These are phyloP conservation scores for Magnusiomyces magnusii DNA, from an alignment of 1,139 yeast species.

Conservation along the genomic window DNA sequence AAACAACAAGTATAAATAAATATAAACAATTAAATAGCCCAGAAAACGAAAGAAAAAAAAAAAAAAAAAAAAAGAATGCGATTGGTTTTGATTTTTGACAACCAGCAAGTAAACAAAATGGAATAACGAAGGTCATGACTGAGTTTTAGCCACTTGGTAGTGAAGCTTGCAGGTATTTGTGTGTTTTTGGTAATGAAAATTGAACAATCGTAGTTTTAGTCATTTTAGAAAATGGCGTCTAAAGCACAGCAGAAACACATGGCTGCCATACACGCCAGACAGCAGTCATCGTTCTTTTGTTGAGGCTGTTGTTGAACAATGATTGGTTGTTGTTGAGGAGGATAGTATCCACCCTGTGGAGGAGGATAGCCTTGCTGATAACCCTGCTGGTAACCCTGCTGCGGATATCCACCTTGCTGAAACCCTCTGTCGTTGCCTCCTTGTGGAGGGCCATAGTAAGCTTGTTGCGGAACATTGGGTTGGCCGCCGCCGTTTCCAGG, in stretches of 20 bases:
- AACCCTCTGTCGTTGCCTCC: conserved; percentile 8
- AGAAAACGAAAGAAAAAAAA: background rate
- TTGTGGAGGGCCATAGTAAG: conserved; percentile 13
- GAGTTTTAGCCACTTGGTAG: no score
- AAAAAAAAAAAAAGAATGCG: no score
- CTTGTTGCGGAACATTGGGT: conserved; percentile 13
- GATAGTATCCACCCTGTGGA: conserved; percentile 11
- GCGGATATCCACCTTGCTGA: background rate
- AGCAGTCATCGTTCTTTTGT: conserved; percentile 28
- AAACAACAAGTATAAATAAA: background rate
- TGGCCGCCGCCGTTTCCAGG: background rate
- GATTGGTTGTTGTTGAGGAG: conserved; percentile 34
- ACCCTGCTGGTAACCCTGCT: conserved; percentile 9
- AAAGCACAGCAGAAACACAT: conserved; percentile 36
- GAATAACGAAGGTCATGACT: no score
- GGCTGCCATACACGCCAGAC: conserved; percentile 35
- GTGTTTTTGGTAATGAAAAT: background rate
- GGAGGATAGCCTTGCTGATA: conserved; percentile 24
- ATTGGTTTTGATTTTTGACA: no score
- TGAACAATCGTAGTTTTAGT: background rate
- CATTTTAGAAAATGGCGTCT: conserved; percentile 22
- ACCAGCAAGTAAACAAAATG: no score
- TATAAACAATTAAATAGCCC: background rate
- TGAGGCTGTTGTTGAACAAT: conserved; percentile 34
- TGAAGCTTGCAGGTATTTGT: background rate